Conservation (phyloP, 1,284 basidiomycete species). For the Heterobasidion parviporum region DNA sequence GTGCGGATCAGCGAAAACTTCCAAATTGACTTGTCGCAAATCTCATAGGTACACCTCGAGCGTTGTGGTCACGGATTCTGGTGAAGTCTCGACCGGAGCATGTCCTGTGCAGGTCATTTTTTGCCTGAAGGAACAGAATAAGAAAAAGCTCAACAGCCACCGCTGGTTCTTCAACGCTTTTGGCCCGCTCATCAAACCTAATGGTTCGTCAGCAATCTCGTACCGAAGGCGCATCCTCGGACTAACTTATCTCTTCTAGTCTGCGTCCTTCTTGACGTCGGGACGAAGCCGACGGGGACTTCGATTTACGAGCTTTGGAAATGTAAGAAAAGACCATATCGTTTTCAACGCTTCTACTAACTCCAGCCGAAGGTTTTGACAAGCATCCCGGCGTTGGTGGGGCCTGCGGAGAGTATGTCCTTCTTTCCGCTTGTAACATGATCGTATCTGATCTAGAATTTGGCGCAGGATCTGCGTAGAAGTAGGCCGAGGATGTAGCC, state of each 20-base stretch:
- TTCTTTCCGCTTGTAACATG: neutral
- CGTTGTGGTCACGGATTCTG: conserved; percentile 75
- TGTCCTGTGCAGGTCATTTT: conserved; percentile 92
- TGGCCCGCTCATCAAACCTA: conserved; percentile 79
- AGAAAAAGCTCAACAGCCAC: conserved; percentile 91
- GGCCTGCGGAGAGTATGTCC: conserved; percentile 83
- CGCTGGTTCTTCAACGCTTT: conserved; percentile 99
- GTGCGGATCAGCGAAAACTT: neutral
- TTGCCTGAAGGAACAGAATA: conserved; percentile 93
- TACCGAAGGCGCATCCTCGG: neutral
- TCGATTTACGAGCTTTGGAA: conserved; percentile 97
- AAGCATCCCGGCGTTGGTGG: conserved; percentile 87
- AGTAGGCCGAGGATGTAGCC: conserved; percentile 68
- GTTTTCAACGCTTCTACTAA: neutral
- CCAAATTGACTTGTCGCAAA: neutral
- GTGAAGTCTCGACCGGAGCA: conserved; percentile 75
- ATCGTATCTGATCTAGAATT: neutral
- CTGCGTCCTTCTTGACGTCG: conserved; percentile 84
- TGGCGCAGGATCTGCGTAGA: conserved; percentile 72
- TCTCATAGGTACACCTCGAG: conserved; percentile 65
- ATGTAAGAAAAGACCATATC: conserved; percentile 33
- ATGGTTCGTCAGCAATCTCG: conserved; percentile 36
- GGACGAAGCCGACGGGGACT: conserved; percentile 89
- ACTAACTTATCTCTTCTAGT: conserved; percentile 31
- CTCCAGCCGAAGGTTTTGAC: conserved; percentile 57